A percentile compares a stretch with the other conserved stretches of the same genome.
These are phyloP conservation scores for Aspergillus funiculosus DNA, from an alignment of 495 filamentous ascomycete species.

Conservation along the genomic window DNA sequence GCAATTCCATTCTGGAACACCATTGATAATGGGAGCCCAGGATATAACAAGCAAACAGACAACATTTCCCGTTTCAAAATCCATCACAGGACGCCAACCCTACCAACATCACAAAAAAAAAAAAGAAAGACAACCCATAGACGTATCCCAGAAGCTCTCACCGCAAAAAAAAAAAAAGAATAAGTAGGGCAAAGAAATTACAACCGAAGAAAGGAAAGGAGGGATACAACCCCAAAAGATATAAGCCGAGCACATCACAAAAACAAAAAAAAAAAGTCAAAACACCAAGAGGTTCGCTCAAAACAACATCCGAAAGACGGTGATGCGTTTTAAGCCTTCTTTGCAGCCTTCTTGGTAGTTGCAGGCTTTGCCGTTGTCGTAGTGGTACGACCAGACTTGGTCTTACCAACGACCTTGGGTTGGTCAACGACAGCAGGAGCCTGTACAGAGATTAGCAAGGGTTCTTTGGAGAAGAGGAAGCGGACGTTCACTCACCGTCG, in stretches of 20 bases:
- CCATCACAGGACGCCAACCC: conserved; percentile 43
- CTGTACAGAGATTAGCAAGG: conserved; percentile 26
- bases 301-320: conserved; percentile 12
- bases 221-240: conserved; percentile 26
- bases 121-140: conserved; percentile 24
- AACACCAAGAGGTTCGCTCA: conserved; percentile 19
- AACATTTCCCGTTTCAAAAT: conserved; percentile 35
- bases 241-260: conserved; percentile 24
- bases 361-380: conserved; percentile 66
- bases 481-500: conserved; percentile 30
- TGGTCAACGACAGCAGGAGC: conserved; percentile 67
- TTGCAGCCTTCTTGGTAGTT: conserved; percentile 55
- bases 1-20: conserved; percentile 16
- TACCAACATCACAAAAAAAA: conserved; percentile 27
- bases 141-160: conserved; percentile 31
- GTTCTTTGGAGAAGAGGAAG: not conserved
- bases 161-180: conserved; percentile 12
- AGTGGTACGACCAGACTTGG: conserved; percentile 85
- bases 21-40: conserved; percentile 13
- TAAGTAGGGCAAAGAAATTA: conserved; percentile 24
- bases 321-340: conserved; percentile 33
- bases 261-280: conserved; percentile 30
- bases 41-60: conserved; percentile 17
- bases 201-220: conserved; percentile 23
- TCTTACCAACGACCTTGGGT: conserved; percentile 70